phyloP scores from a whole-genome alignment of 345 rosid genomes.

The Arabidopsis arenosa region DNA sequence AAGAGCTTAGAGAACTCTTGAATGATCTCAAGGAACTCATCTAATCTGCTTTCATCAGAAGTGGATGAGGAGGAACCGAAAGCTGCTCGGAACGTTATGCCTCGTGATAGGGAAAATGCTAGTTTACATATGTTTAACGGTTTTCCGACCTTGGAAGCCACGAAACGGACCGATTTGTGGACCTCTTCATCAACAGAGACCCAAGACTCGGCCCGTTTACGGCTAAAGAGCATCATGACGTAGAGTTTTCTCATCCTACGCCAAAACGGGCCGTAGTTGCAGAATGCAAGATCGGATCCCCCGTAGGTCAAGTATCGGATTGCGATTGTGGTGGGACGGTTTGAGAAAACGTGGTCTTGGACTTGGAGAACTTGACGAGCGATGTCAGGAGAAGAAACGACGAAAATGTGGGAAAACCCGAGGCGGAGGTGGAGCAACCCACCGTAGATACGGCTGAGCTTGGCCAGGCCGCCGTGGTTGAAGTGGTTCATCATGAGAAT shows the following conservation, averaged over 20 bases:
- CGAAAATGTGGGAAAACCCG: slow-evolving; percentile 60
- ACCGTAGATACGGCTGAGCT: slow-evolving; percentile 56
- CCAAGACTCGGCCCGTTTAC: slow-evolving; percentile 86
- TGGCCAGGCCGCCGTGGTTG: slow-evolving; percentile 75
- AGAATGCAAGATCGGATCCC: slow-evolving; percentile 84
- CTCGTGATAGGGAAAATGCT: slow-evolving; percentile 64
- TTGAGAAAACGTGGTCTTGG: slow-evolving; percentile 67
- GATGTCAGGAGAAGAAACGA: slow-evolving; percentile 64
- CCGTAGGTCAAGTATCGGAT: slow-evolving; percentile 70
- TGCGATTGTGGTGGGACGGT: slow-evolving; percentile 73
- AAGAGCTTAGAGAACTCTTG: slow-evolving; percentile 92
- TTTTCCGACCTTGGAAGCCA: slow-evolving; percentile 44
- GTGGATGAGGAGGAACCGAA: slow-evolving; percentile 63
- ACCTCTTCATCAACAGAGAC: slow-evolving; percentile 75
- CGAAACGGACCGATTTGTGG: slow-evolving; percentile 47
- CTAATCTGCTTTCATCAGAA: slow-evolving; percentile 48
- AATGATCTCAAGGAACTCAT: slow-evolving; percentile 66
- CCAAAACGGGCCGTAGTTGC: slow-evolving; percentile 89
- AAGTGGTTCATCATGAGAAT: slow-evolving; percentile 70
- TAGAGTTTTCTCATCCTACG: slow-evolving; percentile 85
- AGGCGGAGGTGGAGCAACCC: slow-evolving; percentile 61
- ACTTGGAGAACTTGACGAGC: slow-evolving; percentile 76
- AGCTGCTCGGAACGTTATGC: slow-evolving; percentile 76
- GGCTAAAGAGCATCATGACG: slow-evolving; percentile 80
- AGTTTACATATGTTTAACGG: slow-evolving; percentile 64